A percentile compares a stretch with the other conserved stretches of the same genome.
Conservation (phyloP, 495 filamentous ascomycete genomes). For the Xylaria scruposa region DNA sequence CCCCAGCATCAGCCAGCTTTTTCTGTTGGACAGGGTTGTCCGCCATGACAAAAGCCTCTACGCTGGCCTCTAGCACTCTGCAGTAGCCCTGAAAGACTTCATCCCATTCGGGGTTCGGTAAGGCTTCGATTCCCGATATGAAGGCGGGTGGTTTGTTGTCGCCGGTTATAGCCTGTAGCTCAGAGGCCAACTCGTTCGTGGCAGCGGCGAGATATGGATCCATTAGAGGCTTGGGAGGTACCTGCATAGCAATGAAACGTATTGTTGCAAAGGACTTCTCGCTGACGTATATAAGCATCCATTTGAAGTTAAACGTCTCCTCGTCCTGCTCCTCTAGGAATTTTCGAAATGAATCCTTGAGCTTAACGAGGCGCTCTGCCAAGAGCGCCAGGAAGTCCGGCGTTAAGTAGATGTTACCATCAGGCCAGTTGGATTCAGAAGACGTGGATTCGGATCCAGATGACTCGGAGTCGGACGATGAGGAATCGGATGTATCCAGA, state of each 20-base stretch:
- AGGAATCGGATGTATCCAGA: not conserved
- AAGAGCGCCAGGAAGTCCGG: not conserved
- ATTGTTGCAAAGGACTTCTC: not conserved
- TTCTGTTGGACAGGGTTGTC: not conserved
- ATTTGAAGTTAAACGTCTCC: not conserved
- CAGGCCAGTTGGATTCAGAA: not conserved
- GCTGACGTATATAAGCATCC: not conserved
- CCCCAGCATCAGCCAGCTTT: not conserved
- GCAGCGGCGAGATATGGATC: not conserved
- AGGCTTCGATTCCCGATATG: not conserved
- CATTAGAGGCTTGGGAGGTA: not conserved
- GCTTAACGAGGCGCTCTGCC: not conserved
- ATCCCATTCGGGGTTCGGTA: slow-evolving; percentile 7
- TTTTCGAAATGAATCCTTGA: not conserved
- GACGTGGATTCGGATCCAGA: no score
- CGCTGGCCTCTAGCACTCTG: not conserved
- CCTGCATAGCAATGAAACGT: not conserved
- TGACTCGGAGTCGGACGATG: not conserved
- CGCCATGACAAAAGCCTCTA: not conserved
- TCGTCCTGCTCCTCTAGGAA: not conserved
- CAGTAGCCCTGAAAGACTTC: not conserved
- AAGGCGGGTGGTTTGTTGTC: not conserved
- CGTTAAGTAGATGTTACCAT: not conserved
- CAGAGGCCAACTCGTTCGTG: not conserved
- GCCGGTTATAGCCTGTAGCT: not conserved